phyloP scores from a whole-genome alignment of 2,329 filamentous ascomycete genomes.

The Penicillium sp. region DNA sequence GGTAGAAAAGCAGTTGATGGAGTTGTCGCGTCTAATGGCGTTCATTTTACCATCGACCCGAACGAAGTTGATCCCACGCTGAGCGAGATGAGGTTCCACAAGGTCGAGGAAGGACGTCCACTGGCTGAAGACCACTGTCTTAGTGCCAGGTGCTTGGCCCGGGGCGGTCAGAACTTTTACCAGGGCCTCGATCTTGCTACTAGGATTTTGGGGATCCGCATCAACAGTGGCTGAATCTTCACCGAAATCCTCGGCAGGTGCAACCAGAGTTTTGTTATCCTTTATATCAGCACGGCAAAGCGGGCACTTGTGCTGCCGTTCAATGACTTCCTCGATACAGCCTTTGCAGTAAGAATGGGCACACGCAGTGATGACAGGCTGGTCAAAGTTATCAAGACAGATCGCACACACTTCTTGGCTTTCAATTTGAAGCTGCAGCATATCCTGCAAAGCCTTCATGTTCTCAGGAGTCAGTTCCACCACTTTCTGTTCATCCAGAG shows the following conservation, averaged over 20 bases:
- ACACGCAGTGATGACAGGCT: slow-evolving; percentile 81
- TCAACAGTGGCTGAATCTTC: slow-evolving; percentile 50
- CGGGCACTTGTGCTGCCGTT: slow-evolving; percentile 76
- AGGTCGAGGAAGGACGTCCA: slow-evolving; percentile 79
- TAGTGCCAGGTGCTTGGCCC: slow-evolving; percentile 64
- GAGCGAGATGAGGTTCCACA: slow-evolving; percentile 67
- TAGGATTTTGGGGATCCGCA: slow-evolving; percentile 65
- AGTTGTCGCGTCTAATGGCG: slow-evolving; percentile 67
- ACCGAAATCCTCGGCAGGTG: slow-evolving; percentile 61
- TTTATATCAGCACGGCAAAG: slow-evolving; percentile 74
- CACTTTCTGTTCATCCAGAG: slow-evolving; percentile 67
- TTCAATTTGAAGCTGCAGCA: slow-evolving; percentile 75
- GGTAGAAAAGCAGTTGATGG: slow-evolving; percentile 66
- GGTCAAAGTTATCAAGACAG: slow-evolving; percentile 71
- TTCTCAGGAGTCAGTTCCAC: slow-evolving; percentile 74
- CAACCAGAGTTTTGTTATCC: slow-evolving; percentile 62
- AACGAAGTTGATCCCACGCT: slow-evolving; percentile 62
- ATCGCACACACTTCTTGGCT: slow-evolving; percentile 80
- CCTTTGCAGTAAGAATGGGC: slow-evolving; percentile 74
- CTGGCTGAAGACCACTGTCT: slow-evolving; percentile 80
- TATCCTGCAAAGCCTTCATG: slow-evolving; percentile 68
- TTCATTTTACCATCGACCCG: slow-evolving; percentile 82
- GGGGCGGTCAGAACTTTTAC: slow-evolving; percentile 73
- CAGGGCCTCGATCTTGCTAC: slow-evolving; percentile 80
- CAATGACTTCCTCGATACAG: slow-evolving; percentile 75